Base-by-base conservation (phyloP, 192 early-diverging fungal genomes). In the Backusella circina region DNA sequence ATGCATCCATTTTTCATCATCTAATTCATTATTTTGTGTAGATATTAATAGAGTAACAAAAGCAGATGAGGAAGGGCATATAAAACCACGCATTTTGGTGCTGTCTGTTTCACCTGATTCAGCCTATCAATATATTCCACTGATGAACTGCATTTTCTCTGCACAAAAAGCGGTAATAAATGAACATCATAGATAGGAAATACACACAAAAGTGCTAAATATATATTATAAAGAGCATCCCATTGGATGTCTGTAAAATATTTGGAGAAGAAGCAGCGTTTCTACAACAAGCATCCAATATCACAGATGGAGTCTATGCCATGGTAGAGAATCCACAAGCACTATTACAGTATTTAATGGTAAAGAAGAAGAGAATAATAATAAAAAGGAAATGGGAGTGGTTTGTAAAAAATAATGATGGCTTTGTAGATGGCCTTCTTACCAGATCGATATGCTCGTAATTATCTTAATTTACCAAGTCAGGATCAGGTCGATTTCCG, bases 111-210 rank as follows among this genome's bases (percentile, higher is more conserved):
- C 95, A 0, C 90, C 90, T 1, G 98, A 99, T 76, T 84, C 90
- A 1, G 87, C 98, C 6, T 84, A 86, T 44, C 94, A 99, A 76
- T 98, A 99, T 74, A 96, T 99, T 65, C 86, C 95, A 3, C 90
- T 97, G 36, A 99, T 99, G 98, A 99, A 99, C 81, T 92, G 89
- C 72, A 98, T 99, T 39, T 99, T 99, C 84, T 93, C 96, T 0
- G 97, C 97, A 1, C 96, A 99, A 82, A 96, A 95, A 73, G 77
- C 84, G 47, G 93, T 91, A 84, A 75, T 86, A n/a, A 6, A 16
- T 23, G 28, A n/a, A n/a, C n/a, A n/a, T n/a, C n/a, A n/a, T n/a
- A n/a, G n/a, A n/a, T n/a, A n/a, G n/a, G n/a, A n/a, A n/a, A n/a
- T n/a, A n/a, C n/a, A n/a, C n/a, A n/a, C n/a, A 50, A 12, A 37